These are phyloP conservation scores for Fusarium veterinarium DNA, from an alignment of 2,329 filamentous ascomycete genomes.

Conservation along the genomic window DNA sequence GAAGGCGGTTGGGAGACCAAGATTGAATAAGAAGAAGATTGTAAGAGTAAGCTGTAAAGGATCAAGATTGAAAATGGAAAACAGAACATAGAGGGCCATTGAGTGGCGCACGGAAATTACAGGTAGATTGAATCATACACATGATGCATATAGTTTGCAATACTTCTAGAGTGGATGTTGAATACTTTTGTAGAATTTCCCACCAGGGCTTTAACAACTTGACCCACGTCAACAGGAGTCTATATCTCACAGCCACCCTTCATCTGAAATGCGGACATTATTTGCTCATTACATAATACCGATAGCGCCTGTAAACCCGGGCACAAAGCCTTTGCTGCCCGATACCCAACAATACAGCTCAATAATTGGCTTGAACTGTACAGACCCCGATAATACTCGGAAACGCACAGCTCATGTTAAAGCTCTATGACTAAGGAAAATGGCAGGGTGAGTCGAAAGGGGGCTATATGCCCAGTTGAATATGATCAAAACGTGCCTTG, in stretches of 20 bases:
- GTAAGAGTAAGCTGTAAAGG: neutral
- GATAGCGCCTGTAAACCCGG: slow-evolving; percentile 19
- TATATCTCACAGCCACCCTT: slow-evolving; percentile 10
- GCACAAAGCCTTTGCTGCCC: slow-evolving; percentile 9
- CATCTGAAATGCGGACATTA: slow-evolving; percentile 18
- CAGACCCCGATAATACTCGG: slow-evolving; percentile 3
- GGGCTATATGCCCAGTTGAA: slow-evolving; percentile 15
- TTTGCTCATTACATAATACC: slow-evolving; percentile 35
- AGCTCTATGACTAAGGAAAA: slow-evolving; percentile 32
- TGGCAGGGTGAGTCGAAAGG: slow-evolving; percentile 29
- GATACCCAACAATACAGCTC: slow-evolving; percentile 26
- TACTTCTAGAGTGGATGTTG: slow-evolving; percentile 16
- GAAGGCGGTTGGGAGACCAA: slow-evolving; percentile 46
- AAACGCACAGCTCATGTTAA: slow-evolving; percentile 2
- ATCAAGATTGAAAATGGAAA: slow-evolving; percentile 4
- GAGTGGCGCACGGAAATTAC: slow-evolving; percentile 9
- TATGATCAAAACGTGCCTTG: slow-evolving; percentile 29
- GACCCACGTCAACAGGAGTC: slow-evolving; percentile 10
- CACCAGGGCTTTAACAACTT: slow-evolving; percentile 8
- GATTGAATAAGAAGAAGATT: neutral
- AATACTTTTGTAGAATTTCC: slow-evolving; percentile 32
- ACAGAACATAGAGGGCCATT: neutral
- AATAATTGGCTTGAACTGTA: slow-evolving; percentile 19
- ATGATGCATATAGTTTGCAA: neutral
- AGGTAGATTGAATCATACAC: neutral